Conservation (phyloP, 2,329 filamentous ascomycete species). For the Colletotrichum neosansevieriae region DNA sequence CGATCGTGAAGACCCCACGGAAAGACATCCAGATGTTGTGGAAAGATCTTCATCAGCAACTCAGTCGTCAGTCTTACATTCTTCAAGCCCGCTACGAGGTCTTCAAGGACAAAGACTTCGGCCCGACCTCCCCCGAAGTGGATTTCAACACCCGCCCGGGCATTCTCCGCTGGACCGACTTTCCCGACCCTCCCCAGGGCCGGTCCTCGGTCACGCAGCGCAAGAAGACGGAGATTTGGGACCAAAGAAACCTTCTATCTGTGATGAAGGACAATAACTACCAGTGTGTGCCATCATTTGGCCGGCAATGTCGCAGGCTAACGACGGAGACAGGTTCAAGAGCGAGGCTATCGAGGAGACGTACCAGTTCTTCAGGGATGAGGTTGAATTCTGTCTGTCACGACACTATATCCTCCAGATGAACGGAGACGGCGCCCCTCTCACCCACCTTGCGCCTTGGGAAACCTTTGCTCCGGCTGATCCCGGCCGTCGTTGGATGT, state of each 20-base stretch:
- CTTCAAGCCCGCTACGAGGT: constrained; percentile 69
- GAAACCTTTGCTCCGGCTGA: constrained; percentile 62
- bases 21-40: constrained; percentile 57
- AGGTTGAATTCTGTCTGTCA: constrained; percentile 65
- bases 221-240: constrained; percentile 68
- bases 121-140: constrained; percentile 46
- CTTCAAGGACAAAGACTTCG: constrained; percentile 60
- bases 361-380: constrained; percentile 65
- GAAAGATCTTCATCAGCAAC: constrained; percentile 66
- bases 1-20: constrained; percentile 44
- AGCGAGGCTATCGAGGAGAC: constrained; percentile 66
- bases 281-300: constrained; percentile 50
- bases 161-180: constrained; percentile 68
- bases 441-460: constrained; percentile 59
- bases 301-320: neutral
- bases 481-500: constrained; percentile 64
- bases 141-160: constrained; percentile 60
- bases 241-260: constrained; percentile 60
- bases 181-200: constrained; percentile 67
- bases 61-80: constrained; percentile 68
- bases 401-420: constrained; percentile 58
- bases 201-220: constrained; percentile 62
- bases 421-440: constrained; percentile 49
- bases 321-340: constrained; percentile 56
- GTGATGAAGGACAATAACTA: constrained; percentile 66